phyloP scores from a whole-genome alignment of 2,329 filamentous ascomycete species.

The Parastagonospora avenae region DNA sequence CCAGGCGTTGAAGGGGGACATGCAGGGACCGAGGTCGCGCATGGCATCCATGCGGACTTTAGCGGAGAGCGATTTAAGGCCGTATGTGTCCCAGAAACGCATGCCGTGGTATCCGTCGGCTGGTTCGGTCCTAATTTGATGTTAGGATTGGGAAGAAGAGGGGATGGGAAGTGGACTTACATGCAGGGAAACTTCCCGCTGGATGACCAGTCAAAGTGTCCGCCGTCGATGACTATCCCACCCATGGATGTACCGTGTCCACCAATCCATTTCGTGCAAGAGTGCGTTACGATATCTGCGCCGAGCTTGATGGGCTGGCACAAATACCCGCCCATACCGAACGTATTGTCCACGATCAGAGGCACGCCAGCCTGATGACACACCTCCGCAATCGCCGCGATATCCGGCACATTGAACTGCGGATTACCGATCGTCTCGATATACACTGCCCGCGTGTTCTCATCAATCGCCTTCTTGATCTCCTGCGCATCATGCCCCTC shows the following conservation, averaged over 20 bases:
- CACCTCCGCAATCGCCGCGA: conserved; percentile 21
- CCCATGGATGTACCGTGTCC: conserved; percentile 36
- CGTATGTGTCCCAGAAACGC: conserved; percentile 32
- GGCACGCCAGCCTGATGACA: conserved; percentile 26
- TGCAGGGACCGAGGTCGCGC: conserved; percentile 28
- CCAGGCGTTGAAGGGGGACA: conserved; percentile 29
- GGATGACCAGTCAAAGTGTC: conserved; percentile 32
- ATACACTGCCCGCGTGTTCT: conserved; percentile 26
- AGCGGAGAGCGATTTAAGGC: conserved; percentile 19
- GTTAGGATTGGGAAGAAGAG: not conserved
- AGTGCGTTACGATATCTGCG: conserved; percentile 33
- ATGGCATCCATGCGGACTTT: conserved; percentile 32
- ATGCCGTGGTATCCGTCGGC: conserved; percentile 31
- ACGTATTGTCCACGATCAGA: conserved; percentile 33
- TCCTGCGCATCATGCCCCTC: conserved; percentile 30
- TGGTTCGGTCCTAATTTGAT: conserved; percentile 13
- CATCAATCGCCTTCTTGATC: conserved; percentile 21
- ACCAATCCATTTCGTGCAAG: conserved; percentile 39
- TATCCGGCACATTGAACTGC: conserved; percentile 26
- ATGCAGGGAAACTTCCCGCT: conserved; percentile 27
- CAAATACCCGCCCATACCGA: conserved; percentile 31
- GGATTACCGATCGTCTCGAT: conserved; percentile 33
- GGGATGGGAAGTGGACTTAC: not conserved
- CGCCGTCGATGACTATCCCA: conserved; percentile 33
- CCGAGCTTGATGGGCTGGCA: conserved; percentile 26